A percentile compares a stretch with the other conserved stretches of the same genome.
phyloP scores from a whole-genome alignment of 352 stramenopile genomes.

The Pythium apleroticum region DNA sequence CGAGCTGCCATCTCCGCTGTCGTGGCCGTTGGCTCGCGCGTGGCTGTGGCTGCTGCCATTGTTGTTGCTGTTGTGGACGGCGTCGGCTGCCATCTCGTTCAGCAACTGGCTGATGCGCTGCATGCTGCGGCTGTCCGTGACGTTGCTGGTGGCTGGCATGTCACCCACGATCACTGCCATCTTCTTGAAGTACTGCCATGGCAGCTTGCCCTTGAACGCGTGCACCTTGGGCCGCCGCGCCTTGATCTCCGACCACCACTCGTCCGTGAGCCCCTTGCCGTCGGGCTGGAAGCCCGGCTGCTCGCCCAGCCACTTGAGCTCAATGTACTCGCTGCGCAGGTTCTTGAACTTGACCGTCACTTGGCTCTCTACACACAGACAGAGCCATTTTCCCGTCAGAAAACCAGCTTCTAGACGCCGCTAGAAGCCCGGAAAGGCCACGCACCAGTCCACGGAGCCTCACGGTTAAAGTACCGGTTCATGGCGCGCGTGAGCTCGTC shows the following conservation, averaged over 20 bases:
- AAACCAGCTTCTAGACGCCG: neutral
- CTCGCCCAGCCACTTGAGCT: constrained; percentile 44
- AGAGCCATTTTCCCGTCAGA: neutral
- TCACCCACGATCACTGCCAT: constrained; percentile 51
- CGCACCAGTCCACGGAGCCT: constrained; percentile 40
- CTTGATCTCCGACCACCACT: constrained; percentile 54
- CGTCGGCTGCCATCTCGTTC: constrained; percentile 13
- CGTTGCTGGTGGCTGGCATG: constrained; percentile 12
- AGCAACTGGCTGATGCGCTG: constrained; percentile 31
- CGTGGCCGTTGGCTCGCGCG: neutral
- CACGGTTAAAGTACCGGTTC: constrained; percentile 40
- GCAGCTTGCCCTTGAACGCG: constrained; percentile 57
- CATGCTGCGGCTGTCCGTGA: constrained; percentile 20
- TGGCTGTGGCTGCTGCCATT: neutral
- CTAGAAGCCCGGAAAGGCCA: neutral
- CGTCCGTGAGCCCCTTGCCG: constrained; percentile 36
- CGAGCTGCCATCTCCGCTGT: neutral
- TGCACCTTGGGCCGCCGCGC: constrained; percentile 43
- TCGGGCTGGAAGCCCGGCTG: constrained; percentile 44
- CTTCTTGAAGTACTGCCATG: constrained; percentile 46
- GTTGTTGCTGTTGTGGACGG: neutral
- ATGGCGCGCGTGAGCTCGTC: constrained; percentile 44
- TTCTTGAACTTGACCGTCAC: constrained; percentile 72
- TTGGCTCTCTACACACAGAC: constrained; percentile 36
- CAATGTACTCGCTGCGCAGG: constrained; percentile 51